Conservation (phyloP, 2,329 filamentous ascomycete species). For the Macroventuria anomochaeta region DNA sequence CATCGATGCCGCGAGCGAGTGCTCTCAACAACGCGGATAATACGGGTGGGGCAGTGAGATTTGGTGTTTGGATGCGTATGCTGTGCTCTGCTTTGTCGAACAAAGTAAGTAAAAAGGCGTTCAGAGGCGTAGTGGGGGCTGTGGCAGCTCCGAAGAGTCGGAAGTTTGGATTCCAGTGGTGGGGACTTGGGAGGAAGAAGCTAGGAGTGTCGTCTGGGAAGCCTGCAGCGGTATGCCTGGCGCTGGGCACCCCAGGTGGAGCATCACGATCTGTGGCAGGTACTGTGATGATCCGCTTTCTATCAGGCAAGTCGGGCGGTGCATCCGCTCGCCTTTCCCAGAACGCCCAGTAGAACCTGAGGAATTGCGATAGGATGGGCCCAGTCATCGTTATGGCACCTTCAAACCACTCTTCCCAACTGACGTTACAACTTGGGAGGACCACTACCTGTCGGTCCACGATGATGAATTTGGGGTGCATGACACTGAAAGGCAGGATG, state of each 20-base stretch:
- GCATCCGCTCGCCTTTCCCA: slow-evolving; percentile 60
- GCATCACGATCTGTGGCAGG: neutral
- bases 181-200: slow-evolving; percentile 75
- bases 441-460: slow-evolving; percentile 71
- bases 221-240: neutral
- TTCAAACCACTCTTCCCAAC: slow-evolving; percentile 89
- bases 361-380: slow-evolving; percentile 64
- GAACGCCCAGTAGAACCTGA: slow-evolving; percentile 71
- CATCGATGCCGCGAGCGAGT: slow-evolving; percentile 69
- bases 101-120: slow-evolving; percentile 67
- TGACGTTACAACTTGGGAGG: slow-evolving; percentile 82
- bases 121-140: slow-evolving; percentile 72
- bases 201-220: slow-evolving; percentile 54
- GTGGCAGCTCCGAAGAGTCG: slow-evolving; percentile 48
- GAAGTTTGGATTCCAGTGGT: slow-evolving; percentile 72
- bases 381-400: slow-evolving; percentile 73
- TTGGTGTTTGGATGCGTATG: slow-evolving; percentile 78
- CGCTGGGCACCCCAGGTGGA: neutral
- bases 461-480: slow-evolving; percentile 85
- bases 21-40: slow-evolving; percentile 67
- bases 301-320: neutral
- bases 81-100: slow-evolving; percentile 63
- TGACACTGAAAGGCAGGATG: slow-evolving; percentile 80
- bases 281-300: no score
- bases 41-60: slow-evolving; percentile 72